Evolutionary conservation across 140 eudicot genomes (phyloP), one percentile per base, ranked within the genome.

Genomic region (Ambrosia hybrid): DNA sequence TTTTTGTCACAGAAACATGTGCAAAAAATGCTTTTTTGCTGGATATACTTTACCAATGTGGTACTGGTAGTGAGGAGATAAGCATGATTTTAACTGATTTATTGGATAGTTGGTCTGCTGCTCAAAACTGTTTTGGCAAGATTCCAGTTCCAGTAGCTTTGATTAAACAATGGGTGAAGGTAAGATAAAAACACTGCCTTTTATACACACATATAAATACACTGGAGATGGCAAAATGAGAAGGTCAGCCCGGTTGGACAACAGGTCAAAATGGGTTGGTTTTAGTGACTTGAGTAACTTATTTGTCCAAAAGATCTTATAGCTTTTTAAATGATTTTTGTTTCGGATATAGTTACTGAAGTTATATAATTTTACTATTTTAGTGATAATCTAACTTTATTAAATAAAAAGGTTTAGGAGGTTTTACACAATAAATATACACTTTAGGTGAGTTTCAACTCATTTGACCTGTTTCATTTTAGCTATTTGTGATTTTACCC

Each of bases 131-230:
- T 77, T 84, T 81, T 55, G 78, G 76, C 61, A 68, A 66, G 72
- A 82, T 94, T 69, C 87, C 96, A 33, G 53, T 75, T 60, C 97
- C 99, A 7, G 72, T 17, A 26, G 74, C 86, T 75, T 65, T 94
- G 71, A 80, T 94, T 69, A 88, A 88, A 71, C 87, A 78, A 57
- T 94, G 94, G 94, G 97, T 88, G 69, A 94, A 90, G 97, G 99
- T 90, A 71, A 72, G 91, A 73, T 73, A 38, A 41, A 64, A 55
- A 5, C 10, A 52, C 48, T 5, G 30, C 36, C 9, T 41, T 46
- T 33, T 76, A 67, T 10, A 12, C 9, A 49, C 46, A 33, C 8
- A 33, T 9, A 34, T 48, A 36, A 34, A 21, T 67, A 56, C 36
- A 30, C 58, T 37, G 34, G 43, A 53, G 46, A 70, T 63, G 26